These are phyloP conservation scores for Neocatenulostroma microsporum DNA, from an alignment of 2,329 filamentous ascomycete species.

Conservation along the genomic window DNA sequence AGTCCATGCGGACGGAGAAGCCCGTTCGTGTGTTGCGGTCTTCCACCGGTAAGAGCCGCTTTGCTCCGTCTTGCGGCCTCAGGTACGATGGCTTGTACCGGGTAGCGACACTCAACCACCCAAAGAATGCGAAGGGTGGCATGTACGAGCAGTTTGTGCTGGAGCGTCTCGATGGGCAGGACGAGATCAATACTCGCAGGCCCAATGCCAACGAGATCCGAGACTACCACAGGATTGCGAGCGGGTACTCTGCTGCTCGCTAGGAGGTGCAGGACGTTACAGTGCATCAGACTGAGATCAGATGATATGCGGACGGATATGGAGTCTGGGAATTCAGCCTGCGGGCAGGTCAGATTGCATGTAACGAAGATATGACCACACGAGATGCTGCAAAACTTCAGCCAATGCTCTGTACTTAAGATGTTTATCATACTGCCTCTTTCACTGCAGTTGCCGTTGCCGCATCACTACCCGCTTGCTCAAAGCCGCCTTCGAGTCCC, in stretches of 20 bases:
- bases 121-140: slow-evolving; percentile 18
- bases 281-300: no score
- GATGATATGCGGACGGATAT: no score
- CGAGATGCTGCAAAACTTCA: no score
- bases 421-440: no score
- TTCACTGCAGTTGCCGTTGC: no score
- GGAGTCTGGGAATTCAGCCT: no score
- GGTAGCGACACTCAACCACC: slow-evolving; percentile 8
- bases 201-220: slow-evolving; percentile 15
- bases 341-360: no score
- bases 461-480: no score
- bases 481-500: no score
- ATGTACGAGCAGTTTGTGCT: slow-evolving; percentile 24
- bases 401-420: no score
- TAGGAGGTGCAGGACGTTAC: no score
- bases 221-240: slow-evolving; percentile 15
- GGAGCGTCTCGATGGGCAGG: slow-evolving; percentile 13
- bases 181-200: slow-evolving; percentile 8
- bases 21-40: slow-evolving; percentile 20
- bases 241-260: slow-evolving; percentile 10
- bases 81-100: slow-evolving; percentile 23
- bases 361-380: no score
- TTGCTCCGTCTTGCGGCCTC: slow-evolving; percentile 14
- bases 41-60: slow-evolving; percentile 8
- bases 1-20: slow-evolving; percentile 7